Base-by-base conservation (phyloP, 345 rosid genomes). In the Salix koriyanagi region DNA sequence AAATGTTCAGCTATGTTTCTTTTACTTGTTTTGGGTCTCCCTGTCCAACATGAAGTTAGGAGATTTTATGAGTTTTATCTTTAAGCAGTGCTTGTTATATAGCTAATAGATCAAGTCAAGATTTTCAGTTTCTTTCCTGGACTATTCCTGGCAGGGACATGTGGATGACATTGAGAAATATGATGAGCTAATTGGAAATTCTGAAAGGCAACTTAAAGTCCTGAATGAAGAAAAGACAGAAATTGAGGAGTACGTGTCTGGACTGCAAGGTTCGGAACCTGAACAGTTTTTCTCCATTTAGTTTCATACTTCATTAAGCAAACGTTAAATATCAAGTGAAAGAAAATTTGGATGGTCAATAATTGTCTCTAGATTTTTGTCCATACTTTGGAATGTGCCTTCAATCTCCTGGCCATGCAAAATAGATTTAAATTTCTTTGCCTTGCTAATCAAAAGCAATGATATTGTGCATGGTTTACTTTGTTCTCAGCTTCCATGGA, bases 191-290 rank as follows among this genome's bases (percentile, higher is more conserved):
- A 70, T 77, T 70, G 79, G 72, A 52, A 46, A 6, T 44, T 28
- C 1, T 21, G 88, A 86, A 70, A 54, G 39, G 25, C 7, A 0
- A 37, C 79, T 87, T 52, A 41, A 80, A 74, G 2, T 2, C 34
- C 34, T 86, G 44, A 58, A 75, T 68, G 61, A 48, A 54, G 3
- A 14, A 69, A 82, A 25, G 76, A 73, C 52, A 50, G 76, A 77
- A 50, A 67, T 81, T 30, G 84, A 80, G 80, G 76, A 65, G 72
- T 71, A 44, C 15, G 41, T 87, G 42, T 69, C 60, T 52, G 34
- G 10, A 7, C 78, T 87, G 78, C 79, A 89, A 85, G 97, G 97
- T 92, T 79, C 70, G 32, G 6, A n/a, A n/a, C 21, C 16, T 15
- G 50, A 16, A 58, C 18, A 58, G n/a, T 8, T 23, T 16, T 23